Percentiles rank a stretch among this genome's conserved stretches.
phyloP scores from a whole-genome alignment of 2,329 filamentous ascomycete genomes.

The Teratosphaeria zuluensis region DNA sequence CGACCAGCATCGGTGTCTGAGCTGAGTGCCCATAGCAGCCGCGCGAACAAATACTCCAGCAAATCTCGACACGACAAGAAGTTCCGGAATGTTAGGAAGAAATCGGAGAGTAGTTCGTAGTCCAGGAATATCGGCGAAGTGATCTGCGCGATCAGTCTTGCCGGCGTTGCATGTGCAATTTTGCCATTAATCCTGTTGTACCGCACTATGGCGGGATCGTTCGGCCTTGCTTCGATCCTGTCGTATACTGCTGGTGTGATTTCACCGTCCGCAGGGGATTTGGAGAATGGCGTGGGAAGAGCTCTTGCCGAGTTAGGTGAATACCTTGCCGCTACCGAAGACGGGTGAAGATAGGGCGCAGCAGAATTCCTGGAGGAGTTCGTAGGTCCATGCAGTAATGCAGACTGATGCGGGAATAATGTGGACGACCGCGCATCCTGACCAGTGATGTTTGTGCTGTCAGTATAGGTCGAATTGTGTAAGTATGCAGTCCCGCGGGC shows the following conservation, averaged over 20 bases:
- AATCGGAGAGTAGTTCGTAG: conserved; percentile 93
- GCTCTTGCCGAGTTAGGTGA: conserved; percentile 3
- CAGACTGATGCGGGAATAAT: conserved; percentile 34
- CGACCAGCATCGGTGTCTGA: conserved; percentile 75
- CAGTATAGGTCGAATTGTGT: conserved; percentile 63
- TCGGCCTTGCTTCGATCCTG: conserved; percentile 66
- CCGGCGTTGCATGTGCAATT: conserved; percentile 84
- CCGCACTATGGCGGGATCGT: conserved; percentile 72
- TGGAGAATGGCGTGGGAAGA: conserved; percentile 1
- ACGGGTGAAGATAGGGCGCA: conserved; percentile 12
- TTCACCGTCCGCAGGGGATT: not conserved
- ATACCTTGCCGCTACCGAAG: not conserved
- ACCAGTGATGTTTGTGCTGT: conserved; percentile 53
- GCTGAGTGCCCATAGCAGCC: conserved; percentile 76
- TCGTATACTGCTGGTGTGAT: conserved; percentile 66
- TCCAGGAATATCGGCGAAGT: conserved; percentile 93
- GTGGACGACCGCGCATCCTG: conserved; percentile 59
- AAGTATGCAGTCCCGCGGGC: conserved; percentile 65
- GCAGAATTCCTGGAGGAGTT: not conserved
- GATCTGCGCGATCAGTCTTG: conserved; percentile 87
- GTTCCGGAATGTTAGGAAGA: conserved; percentile 87
- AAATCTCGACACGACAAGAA: conserved; percentile 73
- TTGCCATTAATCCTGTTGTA: conserved; percentile 48
- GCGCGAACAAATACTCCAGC: conserved; percentile 72
- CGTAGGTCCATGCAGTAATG: conserved; percentile 4